Base-by-base conservation (phyloP, 345 rosid species). In the Salix purpurea region DNA sequence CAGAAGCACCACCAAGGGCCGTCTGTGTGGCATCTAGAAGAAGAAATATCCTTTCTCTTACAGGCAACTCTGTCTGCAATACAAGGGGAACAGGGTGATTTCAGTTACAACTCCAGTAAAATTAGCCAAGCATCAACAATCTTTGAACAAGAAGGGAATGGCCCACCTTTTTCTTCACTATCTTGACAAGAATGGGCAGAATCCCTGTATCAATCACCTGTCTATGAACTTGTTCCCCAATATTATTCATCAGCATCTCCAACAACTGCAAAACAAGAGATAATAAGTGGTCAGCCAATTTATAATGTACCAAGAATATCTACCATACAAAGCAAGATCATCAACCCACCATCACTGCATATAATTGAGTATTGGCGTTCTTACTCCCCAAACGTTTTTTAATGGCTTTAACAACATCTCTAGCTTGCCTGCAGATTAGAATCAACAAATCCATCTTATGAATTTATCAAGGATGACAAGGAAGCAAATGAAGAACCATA, bases 1-100 rank as follows among this genome's bases (percentile, higher is more conserved):
- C 98, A 56, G 91, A 74, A 78, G 93, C 88, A 74, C 98, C 98
- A 74, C 98, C 99, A 74, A 95, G 88, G 72, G 98, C 87, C 69
- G 97, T 93, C 84, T 95, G 99, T 48, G 96, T 93, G 58, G 99
- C 99, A 87, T 95, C 97, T 66, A 95, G 89, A 84, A 95, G 99
- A 68, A 93, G 91, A 86, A 95, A 95, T 79, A 91, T 87, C 88
- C 89, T 93, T 84, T 90, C 99, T 74, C 97, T 86, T 46, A 91
- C 91, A 65, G 97, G 94, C 78, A 90, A 81, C 40, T 93, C 98
- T 67, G 93, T 83, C 99, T 95, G 90, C 71, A 71, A 72, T 26
- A 62, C 75, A 61, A 62, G 48, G 71, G 56, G 76, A 65, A 60
- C 2, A 73, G 69, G 8, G 44, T 50, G 70, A 64, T 68, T 80